A percentile compares a stretch with the other conserved stretches of the same genome.
phyloP scores from a whole-genome alignment of 2,329 filamentous ascomycete genomes.

The Amauroascus verrucosus region DNA sequence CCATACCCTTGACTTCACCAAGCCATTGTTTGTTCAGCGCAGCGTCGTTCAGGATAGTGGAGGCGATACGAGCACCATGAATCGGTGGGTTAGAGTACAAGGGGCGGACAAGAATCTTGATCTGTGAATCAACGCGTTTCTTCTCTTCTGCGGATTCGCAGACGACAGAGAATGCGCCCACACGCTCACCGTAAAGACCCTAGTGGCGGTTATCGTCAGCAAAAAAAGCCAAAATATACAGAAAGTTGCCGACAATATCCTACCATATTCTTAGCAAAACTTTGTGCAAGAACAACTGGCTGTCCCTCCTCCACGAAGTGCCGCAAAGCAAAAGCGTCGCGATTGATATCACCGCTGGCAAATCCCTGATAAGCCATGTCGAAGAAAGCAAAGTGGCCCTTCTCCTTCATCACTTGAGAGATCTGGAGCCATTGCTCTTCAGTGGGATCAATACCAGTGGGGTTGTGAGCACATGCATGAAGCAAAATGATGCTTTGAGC shows the following conservation, averaged over 20 bases:
- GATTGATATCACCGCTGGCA: conserved; percentile 80
- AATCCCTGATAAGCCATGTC: conserved; percentile 99
- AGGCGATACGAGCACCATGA: conserved; percentile 89
- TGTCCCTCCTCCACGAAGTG: conserved; percentile 91
- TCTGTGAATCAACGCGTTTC: conserved; percentile 89
- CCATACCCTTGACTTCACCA: conserved; percentile 94
- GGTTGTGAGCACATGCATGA: conserved; percentile 97
- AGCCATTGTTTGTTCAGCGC: conserved; percentile 89
- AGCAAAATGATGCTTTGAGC: conserved; percentile 82
- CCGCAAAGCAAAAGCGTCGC: conserved; percentile 85
- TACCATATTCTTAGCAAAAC: conserved; percentile 99
- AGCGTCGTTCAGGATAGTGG: conserved; percentile 78
- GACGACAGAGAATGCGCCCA: conserved; percentile 91
- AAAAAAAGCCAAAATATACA: neutral
- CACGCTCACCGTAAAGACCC: conserved; percentile 97
- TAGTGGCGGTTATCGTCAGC: conserved; percentile 29
- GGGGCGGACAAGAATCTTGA: conserved; percentile 96
- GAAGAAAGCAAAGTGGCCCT: conserved; percentile 90
- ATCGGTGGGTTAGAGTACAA: conserved; percentile 97
- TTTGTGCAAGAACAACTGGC: conserved; percentile 78
- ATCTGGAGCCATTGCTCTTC: conserved; percentile 88
- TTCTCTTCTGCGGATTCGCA: conserved; percentile 78
- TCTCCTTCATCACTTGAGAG: conserved; percentile 72
- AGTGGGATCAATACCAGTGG: conserved; percentile 90
- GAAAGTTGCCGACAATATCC: conserved; percentile 17